These are phyloP conservation scores for Areca catechu DNA, from an alignment of 176 grass and related monocot genomes.

Conservation along the genomic window DNA sequence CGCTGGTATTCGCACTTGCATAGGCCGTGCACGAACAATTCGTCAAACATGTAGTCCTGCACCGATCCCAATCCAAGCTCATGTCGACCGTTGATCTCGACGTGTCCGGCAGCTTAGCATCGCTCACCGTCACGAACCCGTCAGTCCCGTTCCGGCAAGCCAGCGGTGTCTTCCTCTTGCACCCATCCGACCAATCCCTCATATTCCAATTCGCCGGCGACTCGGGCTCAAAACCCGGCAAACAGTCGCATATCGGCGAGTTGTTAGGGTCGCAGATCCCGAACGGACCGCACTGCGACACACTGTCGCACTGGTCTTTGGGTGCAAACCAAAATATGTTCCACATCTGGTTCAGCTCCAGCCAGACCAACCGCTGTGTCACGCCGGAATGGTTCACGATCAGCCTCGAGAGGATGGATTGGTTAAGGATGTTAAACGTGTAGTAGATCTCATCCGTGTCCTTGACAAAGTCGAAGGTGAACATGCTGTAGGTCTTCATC, in stretches of 20 bases:
- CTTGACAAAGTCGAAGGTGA: conserved; percentile 43
- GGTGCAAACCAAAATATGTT: conserved; percentile 47
- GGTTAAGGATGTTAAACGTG: conserved; percentile 34
- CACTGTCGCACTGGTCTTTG: conserved; percentile 46
- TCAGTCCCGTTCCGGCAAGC: conserved; percentile 35
- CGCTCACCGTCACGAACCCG: conserved; percentile 29
- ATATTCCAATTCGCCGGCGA: conserved; percentile 27
- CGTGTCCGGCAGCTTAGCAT: conserved; percentile 62
- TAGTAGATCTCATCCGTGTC: conserved; percentile 33
- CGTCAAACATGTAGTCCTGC: conserved; percentile 26
- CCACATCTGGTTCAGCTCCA: conserved; percentile 27
- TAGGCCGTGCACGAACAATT: conserved; percentile 63
- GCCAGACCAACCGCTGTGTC: conserved; percentile 43
- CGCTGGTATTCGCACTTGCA: conserved; percentile 36
- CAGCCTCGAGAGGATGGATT: conserved; percentile 32
- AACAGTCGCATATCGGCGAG: conserved; percentile 35
- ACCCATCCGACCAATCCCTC: conserved; percentile 32
- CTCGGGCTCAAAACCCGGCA: conserved; percentile 30
- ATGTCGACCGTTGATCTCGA: conserved; percentile 22
- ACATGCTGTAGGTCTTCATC: conserved; percentile 26
- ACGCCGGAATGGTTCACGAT: conserved; percentile 23
- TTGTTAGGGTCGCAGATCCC: conserved; percentile 40
- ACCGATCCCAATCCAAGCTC: conserved; percentile 24
- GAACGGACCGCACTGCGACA: conserved; percentile 41
- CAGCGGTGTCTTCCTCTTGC: conserved; percentile 31